A percentile compares a stretch with the other conserved stretches of the same genome.
phyloP scores from a whole-genome alignment of 106 monocot genomes.

The Dendrobium huoshanense region DNA sequence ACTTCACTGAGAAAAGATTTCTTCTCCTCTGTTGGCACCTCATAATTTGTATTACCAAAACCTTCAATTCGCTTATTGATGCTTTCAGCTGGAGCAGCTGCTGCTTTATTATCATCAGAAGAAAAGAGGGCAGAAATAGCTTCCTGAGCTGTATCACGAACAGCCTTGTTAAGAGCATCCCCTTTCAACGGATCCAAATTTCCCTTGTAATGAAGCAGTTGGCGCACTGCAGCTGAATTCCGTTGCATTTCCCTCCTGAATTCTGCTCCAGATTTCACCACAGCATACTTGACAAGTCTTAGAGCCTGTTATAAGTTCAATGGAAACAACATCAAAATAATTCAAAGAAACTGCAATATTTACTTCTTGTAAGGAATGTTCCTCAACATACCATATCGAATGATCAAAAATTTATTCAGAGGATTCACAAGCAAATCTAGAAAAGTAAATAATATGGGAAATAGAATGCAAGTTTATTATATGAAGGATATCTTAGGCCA shows the following conservation, averaged over 20 bases:
- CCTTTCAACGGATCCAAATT: constrained; percentile 86
- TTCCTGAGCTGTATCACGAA: constrained; percentile 92
- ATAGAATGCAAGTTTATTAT: not conserved
- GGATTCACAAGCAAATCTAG: not conserved
- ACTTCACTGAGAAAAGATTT: constrained; percentile 96
- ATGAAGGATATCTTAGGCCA: not conserved
- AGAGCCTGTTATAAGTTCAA: constrained; percentile 44
- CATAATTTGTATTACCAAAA: constrained; percentile 92
- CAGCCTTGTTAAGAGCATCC: constrained; percentile 92
- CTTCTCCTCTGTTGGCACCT: constrained; percentile 64
- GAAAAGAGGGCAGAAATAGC: constrained; percentile 70
- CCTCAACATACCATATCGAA: no score
- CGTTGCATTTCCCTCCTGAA: constrained; percentile 96
- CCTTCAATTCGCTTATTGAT: constrained; percentile 81
- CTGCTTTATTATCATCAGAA: constrained; percentile 52
- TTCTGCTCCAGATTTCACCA: constrained; percentile 83
- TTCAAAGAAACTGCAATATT: not conserved
- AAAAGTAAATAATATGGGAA: not conserved
- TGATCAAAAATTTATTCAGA: not conserved
- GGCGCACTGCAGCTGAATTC: constrained; percentile 63
- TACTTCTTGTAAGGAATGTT: no score
- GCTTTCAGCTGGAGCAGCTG: constrained; percentile 35
- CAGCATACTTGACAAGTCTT: constrained; percentile 82
- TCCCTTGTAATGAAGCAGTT: constrained; percentile 86
- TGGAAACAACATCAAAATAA: constrained; percentile 1